Conservation (phyloP, 495 filamentous ascomycete species). For the Penicillium dipodomyicola region DNA sequence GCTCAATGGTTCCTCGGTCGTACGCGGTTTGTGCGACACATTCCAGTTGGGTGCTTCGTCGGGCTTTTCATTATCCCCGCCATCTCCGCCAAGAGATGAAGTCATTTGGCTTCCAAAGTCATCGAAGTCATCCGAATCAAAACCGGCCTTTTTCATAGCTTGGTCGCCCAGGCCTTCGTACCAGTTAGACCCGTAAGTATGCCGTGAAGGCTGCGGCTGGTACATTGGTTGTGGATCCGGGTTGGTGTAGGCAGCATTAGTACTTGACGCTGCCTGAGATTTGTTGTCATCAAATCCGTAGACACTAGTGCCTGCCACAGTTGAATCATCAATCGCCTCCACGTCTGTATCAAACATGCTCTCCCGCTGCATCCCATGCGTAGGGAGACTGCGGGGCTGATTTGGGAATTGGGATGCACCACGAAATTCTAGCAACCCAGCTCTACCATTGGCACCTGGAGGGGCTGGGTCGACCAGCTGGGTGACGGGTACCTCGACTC, state of each 20-base stretch:
- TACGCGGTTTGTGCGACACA: constrained; percentile 28
- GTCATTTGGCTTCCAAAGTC: constrained; percentile 36
- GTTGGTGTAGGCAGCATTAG: constrained; percentile 19
- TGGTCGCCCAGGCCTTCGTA: constrained; percentile 38
- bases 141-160: constrained; percentile 38
- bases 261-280: constrained; percentile 26
- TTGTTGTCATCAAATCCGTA: constrained; percentile 37
- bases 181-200: constrained; percentile 35
- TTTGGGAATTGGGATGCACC: constrained; percentile 16
- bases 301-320: constrained; percentile 43
- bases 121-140: constrained; percentile 37
- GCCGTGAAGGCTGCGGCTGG: constrained; percentile 29
- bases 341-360: constrained; percentile 48
- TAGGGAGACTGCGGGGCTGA: constrained; percentile 14
- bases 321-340: constrained; percentile 48
- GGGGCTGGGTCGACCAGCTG: constrained; percentile 23
- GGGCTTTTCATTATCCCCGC: constrained; percentile 30
- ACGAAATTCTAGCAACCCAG: constrained; percentile 19
- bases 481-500: constrained; percentile 33
- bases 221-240: constrained; percentile 26
- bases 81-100: constrained; percentile 36
- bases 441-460: constrained; percentile 18
- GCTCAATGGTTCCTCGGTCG: constrained; percentile 40
- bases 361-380: constrained; percentile 29
- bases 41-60: constrained; percentile 32